Base-by-base conservation (phyloP, 805 yeast genomes). In the Wickerhamiella lipophila region DNA sequence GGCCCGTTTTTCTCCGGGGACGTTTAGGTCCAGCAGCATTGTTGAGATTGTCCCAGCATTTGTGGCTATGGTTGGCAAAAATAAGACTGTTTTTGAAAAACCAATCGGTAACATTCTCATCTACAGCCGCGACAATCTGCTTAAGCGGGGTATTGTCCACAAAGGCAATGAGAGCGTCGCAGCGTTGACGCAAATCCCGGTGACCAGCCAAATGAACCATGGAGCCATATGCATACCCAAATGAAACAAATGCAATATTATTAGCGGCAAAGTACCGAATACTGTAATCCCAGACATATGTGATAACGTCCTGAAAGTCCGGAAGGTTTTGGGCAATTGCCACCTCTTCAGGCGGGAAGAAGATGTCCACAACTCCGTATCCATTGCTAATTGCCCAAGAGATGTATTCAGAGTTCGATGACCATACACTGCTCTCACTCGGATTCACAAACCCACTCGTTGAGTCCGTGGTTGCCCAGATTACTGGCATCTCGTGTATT, bases 41-140 rank as follows among this genome's bases (percentile, higher is more conserved):
- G 51, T 66, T 65, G 27, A 67, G 64, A 9, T 72, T 70, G 23
- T 78, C 81, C 96, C 96, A 89, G 55, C 92, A 82, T 5, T 82
- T 70, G 63, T 92, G 94, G 51, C 73, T 73, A 47, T 71, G 67
- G 46, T 85, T 73, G 3, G 96, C 77, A 64, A 87, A 88, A 0
- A 89, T 76, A 23, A 89, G 73, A 1, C 96, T 85, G 58, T 84
- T 82, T 54, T 79, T 78, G 67, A 78, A 87, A 64, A 79, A 92
- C 96, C 96, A 88, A 60, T 88, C 96, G 15, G 83, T 75, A 67
- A 88, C 74, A 7, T 82, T 77, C 64, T 92, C 97, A 63, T 89
- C 97, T 58, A 87, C 78, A 21, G 85, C 74, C 4, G 96, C 88
- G 3, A 85, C 85, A 41, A 89, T 72, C 1, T 94, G 79, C 55